These are phyloP conservation scores for Helianthus annuus DNA, from an alignment of 129 eudicot genomes.

Conservation along the genomic window DNA sequence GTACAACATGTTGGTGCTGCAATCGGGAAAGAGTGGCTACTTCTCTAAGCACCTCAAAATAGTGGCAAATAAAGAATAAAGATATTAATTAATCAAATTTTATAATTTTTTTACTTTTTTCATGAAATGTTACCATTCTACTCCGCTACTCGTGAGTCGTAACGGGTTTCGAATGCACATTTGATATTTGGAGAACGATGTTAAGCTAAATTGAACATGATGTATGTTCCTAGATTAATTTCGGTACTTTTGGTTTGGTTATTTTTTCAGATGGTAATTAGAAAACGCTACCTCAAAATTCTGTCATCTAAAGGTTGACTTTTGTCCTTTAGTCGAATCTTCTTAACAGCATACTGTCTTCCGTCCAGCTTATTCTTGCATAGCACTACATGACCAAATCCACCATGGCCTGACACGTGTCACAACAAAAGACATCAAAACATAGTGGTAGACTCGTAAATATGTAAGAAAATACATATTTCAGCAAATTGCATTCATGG, in stretches of 20 bases:
- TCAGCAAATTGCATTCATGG: background rate
- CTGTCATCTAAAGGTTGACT: conserved; percentile 79
- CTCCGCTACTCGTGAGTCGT: background rate
- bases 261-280: background rate
- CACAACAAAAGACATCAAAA: conserved; percentile 18
- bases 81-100: background rate
- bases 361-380: conserved; percentile 98
- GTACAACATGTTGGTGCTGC: conserved; percentile 97
- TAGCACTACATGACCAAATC: conserved; percentile 89
- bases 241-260: background rate
- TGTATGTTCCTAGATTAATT: conserved; percentile 7
- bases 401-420: conserved; percentile 75
- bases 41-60: conserved; percentile 62
- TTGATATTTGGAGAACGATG: background rate
- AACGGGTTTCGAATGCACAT: background rate
- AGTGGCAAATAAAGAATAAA: conserved; percentile 23
- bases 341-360: conserved; percentile 91
- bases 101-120: background rate
- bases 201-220: conserved; percentile 15
- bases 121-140: conserved; percentile 7
- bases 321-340: conserved; percentile 81
- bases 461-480: background rate
- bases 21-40: conserved; percentile 96
- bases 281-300: conserved; percentile 62
- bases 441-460: background rate